A percentile compares a stretch with the other conserved stretches of the same genome.
These are phyloP conservation scores for Emergomyces orientalis DNA, from an alignment of 2,329 filamentous ascomycete species.

Conservation along the genomic window DNA sequence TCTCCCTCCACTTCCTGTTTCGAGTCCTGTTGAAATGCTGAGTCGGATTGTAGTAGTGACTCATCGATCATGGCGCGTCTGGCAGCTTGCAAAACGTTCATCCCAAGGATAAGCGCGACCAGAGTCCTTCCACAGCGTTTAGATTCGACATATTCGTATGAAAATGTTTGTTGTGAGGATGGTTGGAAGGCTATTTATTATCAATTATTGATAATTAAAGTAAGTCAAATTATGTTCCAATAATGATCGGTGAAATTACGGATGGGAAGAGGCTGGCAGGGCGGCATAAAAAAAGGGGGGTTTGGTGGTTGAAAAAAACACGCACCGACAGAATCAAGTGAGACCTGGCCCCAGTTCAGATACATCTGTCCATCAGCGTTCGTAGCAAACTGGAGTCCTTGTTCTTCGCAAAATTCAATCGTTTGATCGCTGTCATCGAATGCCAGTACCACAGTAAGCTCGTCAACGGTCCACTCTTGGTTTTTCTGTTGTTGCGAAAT, in stretches of 20 bases:
- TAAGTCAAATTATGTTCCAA: constrained; percentile 6
- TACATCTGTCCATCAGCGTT: constrained; percentile 40
- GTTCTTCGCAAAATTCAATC: constrained; percentile 44
- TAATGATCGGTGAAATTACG: constrained; percentile 1
- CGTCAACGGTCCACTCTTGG: constrained; percentile 48
- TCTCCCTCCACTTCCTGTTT: constrained; percentile 26
- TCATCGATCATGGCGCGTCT: constrained; percentile 42
- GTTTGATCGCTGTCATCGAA: constrained; percentile 50
- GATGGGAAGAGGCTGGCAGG: not conserved
- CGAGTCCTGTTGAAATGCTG: constrained; percentile 19
- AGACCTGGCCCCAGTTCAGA: constrained; percentile 41
- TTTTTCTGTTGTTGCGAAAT: constrained; percentile 41
- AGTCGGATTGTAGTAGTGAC: constrained; percentile 25
- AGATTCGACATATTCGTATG: constrained; percentile 46
- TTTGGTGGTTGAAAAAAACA: constrained; percentile 15
- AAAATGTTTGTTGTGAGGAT: constrained; percentile 45
- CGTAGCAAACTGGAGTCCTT: constrained; percentile 43
- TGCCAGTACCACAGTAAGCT: constrained; percentile 44
- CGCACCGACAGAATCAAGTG: constrained; percentile 42
- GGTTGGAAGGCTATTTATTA: constrained; percentile 31
- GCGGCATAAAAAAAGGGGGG: not conserved
- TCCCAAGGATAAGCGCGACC: constrained; percentile 49
- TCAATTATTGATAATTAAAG: constrained; percentile 16
- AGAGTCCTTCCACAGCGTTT: constrained; percentile 49
- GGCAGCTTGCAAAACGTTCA: constrained; percentile 45